Conservation (phyloP, 495 filamentous ascomycete genomes). For the Sporormia fimetaria region DNA sequence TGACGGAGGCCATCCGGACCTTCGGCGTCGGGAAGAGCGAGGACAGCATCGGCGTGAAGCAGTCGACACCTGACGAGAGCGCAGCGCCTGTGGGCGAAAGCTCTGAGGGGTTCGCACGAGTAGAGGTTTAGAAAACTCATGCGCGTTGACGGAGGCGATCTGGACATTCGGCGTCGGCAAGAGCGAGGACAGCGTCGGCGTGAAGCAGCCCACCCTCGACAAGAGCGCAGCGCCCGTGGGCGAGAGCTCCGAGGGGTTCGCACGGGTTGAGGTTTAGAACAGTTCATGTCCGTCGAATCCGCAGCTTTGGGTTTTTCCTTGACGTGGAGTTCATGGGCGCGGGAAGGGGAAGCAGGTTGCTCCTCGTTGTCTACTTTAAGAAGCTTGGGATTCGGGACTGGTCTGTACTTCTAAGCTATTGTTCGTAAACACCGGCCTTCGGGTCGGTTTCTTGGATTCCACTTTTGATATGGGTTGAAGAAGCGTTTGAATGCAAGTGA, state of each 20-base stretch:
- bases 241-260: constrained; percentile 16
- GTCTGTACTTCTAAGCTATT: no score
- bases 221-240: constrained; percentile 5
- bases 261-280: constrained; percentile 15
- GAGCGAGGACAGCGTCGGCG: constrained; percentile 20
- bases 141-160: constrained; percentile 16
- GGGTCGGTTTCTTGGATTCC: no score
- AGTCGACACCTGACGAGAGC: constrained; percentile 9
- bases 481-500: no score
- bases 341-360: no score
- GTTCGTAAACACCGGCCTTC: no score
- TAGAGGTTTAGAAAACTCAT: constrained; percentile 16
- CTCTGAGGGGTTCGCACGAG: constrained; percentile 10
- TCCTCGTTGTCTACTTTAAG: no score
- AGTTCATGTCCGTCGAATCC: no score
- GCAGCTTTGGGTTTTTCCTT: no score
- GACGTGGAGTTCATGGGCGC: no score
- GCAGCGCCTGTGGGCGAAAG: constrained; percentile 11
- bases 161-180: constrained; percentile 22
- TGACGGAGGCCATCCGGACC: constrained; percentile 16
- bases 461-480: no score
- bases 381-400: no score
- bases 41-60: constrained; percentile 19
- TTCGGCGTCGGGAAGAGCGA: constrained; percentile 25
- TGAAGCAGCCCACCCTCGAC: constrained; percentile 16